Evolutionary conservation across 2,329 filamentous ascomycete species (phyloP).

Genomic region (Claviceps capensis): DNA sequence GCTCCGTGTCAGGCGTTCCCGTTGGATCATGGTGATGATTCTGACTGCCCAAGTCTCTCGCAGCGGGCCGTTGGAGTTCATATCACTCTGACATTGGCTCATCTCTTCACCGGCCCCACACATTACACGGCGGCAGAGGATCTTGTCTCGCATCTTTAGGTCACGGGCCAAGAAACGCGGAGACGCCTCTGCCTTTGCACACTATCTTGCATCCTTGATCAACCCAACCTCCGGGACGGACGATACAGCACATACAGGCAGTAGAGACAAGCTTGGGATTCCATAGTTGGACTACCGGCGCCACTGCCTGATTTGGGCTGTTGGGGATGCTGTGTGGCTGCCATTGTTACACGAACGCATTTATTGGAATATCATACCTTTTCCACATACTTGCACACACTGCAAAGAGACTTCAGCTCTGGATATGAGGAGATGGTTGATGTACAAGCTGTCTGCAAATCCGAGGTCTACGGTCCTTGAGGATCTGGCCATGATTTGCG

Average conservation of each 20-base stretch:
- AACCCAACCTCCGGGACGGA: not conserved
- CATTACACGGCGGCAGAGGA: not conserved
- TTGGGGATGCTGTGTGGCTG: not conserved
- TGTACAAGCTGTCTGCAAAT: not conserved
- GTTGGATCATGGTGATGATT: not conserved
- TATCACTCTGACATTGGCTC: constrained; percentile 6
- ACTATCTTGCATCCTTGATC: not conserved
- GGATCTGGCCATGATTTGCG: not conserved
- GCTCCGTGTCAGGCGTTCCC: not conserved
- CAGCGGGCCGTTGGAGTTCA: constrained; percentile 1
- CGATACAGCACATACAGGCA: not conserved
- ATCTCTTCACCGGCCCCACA: constrained; percentile 13
- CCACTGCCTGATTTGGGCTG: constrained; percentile 1
- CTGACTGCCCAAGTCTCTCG: not conserved
- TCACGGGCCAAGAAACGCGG: constrained; percentile 3
- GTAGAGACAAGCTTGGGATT: not conserved
- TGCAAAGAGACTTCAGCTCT: not conserved
- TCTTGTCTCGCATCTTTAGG: constrained; percentile 4
- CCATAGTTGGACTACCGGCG: not conserved
- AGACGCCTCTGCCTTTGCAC: not conserved
- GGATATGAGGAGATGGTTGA: not conserved
- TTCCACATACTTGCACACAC: not conserved
- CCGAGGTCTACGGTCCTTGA: not conserved
- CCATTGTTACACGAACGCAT: not conserved
- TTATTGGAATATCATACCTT: not conserved